Evolutionary conservation across 495 filamentous ascomycete species (phyloP).

Genomic region (Pseudomonodictys pantanalensis): DNA sequence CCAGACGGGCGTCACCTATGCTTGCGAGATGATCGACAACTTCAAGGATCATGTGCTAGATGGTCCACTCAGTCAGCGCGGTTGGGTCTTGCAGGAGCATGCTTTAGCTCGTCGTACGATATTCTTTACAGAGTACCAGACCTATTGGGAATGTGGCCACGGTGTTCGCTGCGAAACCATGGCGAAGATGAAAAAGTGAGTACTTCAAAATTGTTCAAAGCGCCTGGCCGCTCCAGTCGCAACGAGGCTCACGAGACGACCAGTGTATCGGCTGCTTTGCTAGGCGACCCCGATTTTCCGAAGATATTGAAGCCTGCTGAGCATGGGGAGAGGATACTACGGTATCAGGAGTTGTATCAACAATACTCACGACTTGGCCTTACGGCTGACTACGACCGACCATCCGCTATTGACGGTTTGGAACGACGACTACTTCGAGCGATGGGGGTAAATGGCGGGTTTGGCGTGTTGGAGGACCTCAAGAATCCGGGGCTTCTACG

Average conservation of each 20-base stretch:
- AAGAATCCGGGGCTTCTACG: too few relatives aligned
- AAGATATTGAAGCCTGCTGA: background rate
- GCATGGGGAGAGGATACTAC: too few relatives aligned
- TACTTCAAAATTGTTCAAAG: too few relatives aligned
- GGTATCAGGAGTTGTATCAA: too few relatives aligned
- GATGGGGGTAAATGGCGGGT: too few relatives aligned
- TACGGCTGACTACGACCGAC: too few relatives aligned
- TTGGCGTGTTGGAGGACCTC: too few relatives aligned
- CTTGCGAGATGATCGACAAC: background rate
- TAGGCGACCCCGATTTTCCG: background rate
- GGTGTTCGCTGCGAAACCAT: background rate
- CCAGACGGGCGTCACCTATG: background rate
- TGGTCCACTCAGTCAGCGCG: background rate
- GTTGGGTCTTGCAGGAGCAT: background rate
- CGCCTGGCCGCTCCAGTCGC: too few relatives aligned
- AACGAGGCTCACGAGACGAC: too few relatives aligned
- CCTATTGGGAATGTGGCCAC: background rate
- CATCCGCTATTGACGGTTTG: too few relatives aligned
- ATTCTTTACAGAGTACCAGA: background rate
- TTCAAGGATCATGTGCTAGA: background rate
- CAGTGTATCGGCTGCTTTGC: background rate
- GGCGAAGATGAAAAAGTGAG: background rate
- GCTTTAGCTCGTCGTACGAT: background rate
- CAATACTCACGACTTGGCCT: too few relatives aligned
- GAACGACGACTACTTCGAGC: too few relatives aligned